These are phyloP conservation scores for Leccinum olivaceopallidum DNA, from an alignment of 768 basidiomycete species.

Conservation along the genomic window DNA sequence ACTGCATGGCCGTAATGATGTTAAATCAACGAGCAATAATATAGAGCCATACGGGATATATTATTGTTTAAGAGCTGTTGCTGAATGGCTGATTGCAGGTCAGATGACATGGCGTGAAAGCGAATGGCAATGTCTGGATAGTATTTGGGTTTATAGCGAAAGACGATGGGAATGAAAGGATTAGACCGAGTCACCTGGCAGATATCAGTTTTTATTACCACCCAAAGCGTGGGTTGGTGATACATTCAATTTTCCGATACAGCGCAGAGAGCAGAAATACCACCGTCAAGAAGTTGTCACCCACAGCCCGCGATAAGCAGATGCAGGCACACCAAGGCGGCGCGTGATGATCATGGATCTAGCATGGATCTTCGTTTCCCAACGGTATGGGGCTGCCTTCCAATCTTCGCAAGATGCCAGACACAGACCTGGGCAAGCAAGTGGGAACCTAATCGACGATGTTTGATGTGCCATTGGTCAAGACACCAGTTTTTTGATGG, in stretches of 20 bases:
- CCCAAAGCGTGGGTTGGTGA: background rate
- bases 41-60: background rate
- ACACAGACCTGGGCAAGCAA: no score
- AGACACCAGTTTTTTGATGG: background rate
- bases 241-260: background rate
- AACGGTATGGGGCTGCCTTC: no score
- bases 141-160: background rate
- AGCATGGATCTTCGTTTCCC: background rate
- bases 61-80: background rate
- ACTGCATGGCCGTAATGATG: background rate
- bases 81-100: background rate
- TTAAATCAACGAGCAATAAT: background rate
- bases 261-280: background rate
- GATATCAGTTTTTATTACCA: background rate
- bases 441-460: no score
- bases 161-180: background rate
- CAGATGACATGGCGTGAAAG: background rate
- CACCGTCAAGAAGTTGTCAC: background rate
- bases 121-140: conserved; percentile 15
- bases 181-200: background rate
- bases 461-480: background rate
- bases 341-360: background rate
- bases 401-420: no score
- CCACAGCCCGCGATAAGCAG: background rate
- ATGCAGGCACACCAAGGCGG: background rate